Base-by-base conservation (phyloP, 2,329 filamentous ascomycete species). In the Pyrenophora graminea region DNA sequence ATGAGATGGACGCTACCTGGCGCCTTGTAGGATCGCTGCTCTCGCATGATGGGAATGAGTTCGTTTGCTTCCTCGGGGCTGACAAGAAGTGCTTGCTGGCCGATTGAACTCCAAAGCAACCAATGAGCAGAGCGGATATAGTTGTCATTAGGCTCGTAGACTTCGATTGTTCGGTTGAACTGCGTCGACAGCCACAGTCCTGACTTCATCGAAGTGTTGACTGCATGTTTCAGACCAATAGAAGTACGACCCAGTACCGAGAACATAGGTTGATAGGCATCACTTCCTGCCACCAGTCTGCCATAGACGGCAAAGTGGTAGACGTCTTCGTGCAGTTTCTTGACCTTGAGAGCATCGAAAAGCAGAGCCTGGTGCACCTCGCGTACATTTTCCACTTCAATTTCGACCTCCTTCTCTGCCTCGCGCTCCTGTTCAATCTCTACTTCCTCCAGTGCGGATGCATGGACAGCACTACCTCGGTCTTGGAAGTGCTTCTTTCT, bases 41-140 rank as follows among this genome's bases (percentile, higher is more conserved):
- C 6, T 4, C 67, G 68, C 33, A 86, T 55, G 0, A 76, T 53
- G 0, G 76, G 75, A 3, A 89, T 75, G 0, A 88, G 56, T 0
- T 61, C 39, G 48, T 89, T 83, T 0, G 80, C 84, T 63, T 89
- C 86, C 56, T 89, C 85, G 0, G 85, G 82, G 23, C 82, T 83
- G 1, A 89, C 62, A 2, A 89, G 65, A 0, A 89, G 55, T 0
- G 79, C 85, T 0, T 74, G 79, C 6, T 81, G 61, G 0, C 72
- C 71, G 0, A 58, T n/a, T 0, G 59, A 58, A 51, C 79, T 82
- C 79, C 80, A 87, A 0, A 89, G 66, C 2, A 89, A 62, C 85
- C 84, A 89, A 21, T 85, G 80, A 0, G 86, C 81, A 0, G 80
- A 69, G 1, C 79, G 76, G 58, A 72, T 45, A 43, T 77, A 79